Evolutionary conservation across 352 stramenopile species (phyloP), one percentile per base, ranked within the genome.

Genomic region (Thalassiosira livingstoniorum): DNA sequence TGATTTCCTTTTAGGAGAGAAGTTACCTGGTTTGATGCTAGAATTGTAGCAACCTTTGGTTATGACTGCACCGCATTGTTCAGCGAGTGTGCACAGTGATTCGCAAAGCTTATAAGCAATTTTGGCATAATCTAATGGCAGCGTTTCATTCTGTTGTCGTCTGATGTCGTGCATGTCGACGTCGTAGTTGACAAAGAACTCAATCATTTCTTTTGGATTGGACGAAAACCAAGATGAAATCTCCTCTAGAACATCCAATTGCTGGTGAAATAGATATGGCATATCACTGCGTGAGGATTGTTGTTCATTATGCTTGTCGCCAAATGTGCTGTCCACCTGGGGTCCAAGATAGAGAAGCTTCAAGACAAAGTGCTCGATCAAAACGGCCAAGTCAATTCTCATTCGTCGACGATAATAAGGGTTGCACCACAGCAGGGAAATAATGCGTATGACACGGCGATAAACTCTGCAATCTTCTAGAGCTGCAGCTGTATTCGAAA

Each of bases 331-430:
- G 25, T 89, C 37, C 57, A 93, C 78, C 82, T 94, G 92, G n/a
- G 91, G 88, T 15, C 89, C 90, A 51, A 95, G 57, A 57, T 82
- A 74, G 25, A 97, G 73, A 47, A 93, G 58, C 53, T 85, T 90
- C 21, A 96, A 70, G n/a, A 94, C 76, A 78, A 95, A 95, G 43
- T 96, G 91, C 29, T 96, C 90, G 67, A 95, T 89, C 27, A 97
- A 81, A 27, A 96, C 83, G 10, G 90, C 92, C 63, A 96, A 73
- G 76, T 97, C 94, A 71, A 96, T 72, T 73, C 94, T 94, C 77
- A 94, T 90, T 73, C 93, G 74, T 53, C 68, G 70, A 47, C 94
- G 74, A 67, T 92, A 96, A 31, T 89, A 85, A 31, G 71, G 53
- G 65, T 88, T 91, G 47, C 83, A 85, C 92, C 92, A 96, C 0